Evolutionary conservation across 176 grass and related monocot genomes (phyloP).

Genomic region (Musa acuminata): DNA sequence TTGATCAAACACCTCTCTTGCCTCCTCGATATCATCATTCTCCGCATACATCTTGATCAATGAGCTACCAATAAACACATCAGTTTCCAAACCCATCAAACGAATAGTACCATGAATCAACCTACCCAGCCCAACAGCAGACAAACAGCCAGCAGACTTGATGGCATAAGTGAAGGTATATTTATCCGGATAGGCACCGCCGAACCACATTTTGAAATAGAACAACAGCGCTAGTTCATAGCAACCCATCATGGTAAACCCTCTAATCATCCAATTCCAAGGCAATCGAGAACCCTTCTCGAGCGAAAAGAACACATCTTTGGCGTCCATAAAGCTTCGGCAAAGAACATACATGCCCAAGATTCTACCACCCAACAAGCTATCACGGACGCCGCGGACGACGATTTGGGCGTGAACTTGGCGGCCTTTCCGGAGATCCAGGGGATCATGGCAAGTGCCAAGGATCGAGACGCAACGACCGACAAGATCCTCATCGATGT

Average conservation of each 20-base stretch:
- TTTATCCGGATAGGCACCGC: constrained; percentile 38
- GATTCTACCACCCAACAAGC: constrained; percentile 32
- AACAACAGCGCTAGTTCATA: constrained; percentile 47
- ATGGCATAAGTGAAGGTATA: constrained; percentile 68
- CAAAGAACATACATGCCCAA: constrained; percentile 60
- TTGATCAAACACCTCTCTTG: constrained; percentile 61
- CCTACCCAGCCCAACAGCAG: constrained; percentile 38
- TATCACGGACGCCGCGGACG: constrained; percentile 23
- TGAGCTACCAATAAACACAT: constrained; percentile 58
- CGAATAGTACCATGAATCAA: constrained; percentile 52
- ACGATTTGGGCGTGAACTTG: constrained; percentile 56
- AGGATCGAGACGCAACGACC: constrained; percentile 35
- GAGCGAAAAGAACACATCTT: constrained; percentile 47
- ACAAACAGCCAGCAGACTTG: constrained; percentile 56
- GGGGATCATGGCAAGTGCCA: constrained; percentile 35
- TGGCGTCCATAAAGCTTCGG: constrained; percentile 55
- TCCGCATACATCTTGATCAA: constrained; percentile 60
- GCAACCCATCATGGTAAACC: constrained; percentile 42
- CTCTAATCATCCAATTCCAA: constrained; percentile 95
- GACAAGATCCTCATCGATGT: neutral
- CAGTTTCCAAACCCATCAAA: constrained; percentile 32
- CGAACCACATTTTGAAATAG: constrained; percentile 76
- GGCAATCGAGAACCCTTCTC: constrained; percentile 29
- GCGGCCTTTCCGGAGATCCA: constrained; percentile 41
- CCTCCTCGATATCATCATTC: constrained; percentile 25